Percentiles rank a stretch among this genome's conserved stretches.
phyloP scores from a whole-genome alignment of 2,329 filamentous ascomycete species.

The Rutstroemia sydowiana region DNA sequence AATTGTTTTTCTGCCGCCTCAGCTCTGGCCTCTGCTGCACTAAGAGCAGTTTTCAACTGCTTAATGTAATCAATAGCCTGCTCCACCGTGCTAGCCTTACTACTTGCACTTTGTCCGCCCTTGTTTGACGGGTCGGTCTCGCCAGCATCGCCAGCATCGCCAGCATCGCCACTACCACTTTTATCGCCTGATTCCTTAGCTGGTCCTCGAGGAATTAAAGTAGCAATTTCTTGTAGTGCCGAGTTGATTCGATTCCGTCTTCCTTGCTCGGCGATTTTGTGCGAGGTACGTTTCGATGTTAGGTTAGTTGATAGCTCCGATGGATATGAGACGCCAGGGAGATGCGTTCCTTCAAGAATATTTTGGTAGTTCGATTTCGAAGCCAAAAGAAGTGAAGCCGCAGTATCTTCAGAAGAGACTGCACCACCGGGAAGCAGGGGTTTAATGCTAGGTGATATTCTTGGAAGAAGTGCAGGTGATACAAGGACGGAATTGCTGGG shows the following conservation, averaged over 20 bases:
- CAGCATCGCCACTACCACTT: constrained; percentile 37
- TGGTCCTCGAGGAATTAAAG: constrained; percentile 60
- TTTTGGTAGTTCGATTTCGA: constrained; percentile 98
- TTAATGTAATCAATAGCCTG: constrained; percentile 94
- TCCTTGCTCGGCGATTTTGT: constrained; percentile 97
- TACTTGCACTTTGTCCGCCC: constrained; percentile 54
- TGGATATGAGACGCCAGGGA: constrained; percentile 85
- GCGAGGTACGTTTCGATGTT: constrained; percentile 91
- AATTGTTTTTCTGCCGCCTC: constrained; percentile 27
- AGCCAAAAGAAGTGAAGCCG: constrained; percentile 68
- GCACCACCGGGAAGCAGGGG: constrained; percentile 64
- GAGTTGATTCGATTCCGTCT: constrained; percentile 92
- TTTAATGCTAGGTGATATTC: constrained; percentile 91
- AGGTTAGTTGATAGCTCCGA: constrained; percentile 87
- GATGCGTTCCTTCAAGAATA: constrained; percentile 84
- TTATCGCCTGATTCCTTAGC: constrained; percentile 33
- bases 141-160: constrained; percentile 40
- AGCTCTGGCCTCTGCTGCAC: constrained; percentile 55
- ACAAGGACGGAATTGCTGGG: constrained; percentile 67
- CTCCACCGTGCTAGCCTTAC: constrained; percentile 97
- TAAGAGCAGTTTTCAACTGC: constrained; percentile 66
- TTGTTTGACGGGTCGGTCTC: constrained; percentile 40
- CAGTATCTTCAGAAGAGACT: constrained; percentile 44
- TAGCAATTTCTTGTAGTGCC: constrained; percentile 84
- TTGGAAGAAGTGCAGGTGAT: constrained; percentile 79